phyloP scores from a whole-genome alignment of 352 stramenopile genomes.

The Globisporangium cylindrosporum region DNA sequence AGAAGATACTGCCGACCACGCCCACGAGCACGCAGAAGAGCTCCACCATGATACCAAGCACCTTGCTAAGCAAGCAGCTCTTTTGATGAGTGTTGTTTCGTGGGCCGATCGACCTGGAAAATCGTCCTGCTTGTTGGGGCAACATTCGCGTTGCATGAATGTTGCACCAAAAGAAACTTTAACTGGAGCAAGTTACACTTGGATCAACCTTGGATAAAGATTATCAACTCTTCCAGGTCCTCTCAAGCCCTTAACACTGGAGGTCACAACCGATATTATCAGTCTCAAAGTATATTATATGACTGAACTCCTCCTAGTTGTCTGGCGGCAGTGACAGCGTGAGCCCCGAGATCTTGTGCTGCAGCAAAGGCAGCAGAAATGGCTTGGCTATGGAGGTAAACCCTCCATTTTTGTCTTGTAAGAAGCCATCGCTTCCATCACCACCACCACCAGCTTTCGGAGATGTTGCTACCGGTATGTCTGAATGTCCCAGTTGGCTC shows the following conservation, averaged over 20 bases:
- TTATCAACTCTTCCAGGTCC: background rate
- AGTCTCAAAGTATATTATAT: background rate
- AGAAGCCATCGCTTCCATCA: background rate
- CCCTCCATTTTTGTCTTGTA: background rate
- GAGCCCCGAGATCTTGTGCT: conserved; percentile 19
- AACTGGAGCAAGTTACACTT: background rate
- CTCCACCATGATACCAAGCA: no score
- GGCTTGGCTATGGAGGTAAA: background rate
- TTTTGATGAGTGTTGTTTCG: background rate
- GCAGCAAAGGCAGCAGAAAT: background rate
- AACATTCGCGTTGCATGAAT: background rate
- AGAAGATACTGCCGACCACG: no score
- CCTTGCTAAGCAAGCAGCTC: no score
- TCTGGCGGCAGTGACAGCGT: conserved; percentile 18
- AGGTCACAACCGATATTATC: no score
- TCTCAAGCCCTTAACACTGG: no score
- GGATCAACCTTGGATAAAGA: background rate
- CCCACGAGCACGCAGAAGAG: no score
- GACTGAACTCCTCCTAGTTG: conserved; percentile 1
- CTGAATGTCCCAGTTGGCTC: background rate
- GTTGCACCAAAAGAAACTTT: background rate
- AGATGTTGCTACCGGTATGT: background rate
- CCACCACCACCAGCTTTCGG: background rate
- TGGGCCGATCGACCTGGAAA: background rate
- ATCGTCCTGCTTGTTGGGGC: background rate